Evolutionary conservation across 805 yeast species (phyloP).

Genomic region (Ogataea wickerhamii): DNA sequence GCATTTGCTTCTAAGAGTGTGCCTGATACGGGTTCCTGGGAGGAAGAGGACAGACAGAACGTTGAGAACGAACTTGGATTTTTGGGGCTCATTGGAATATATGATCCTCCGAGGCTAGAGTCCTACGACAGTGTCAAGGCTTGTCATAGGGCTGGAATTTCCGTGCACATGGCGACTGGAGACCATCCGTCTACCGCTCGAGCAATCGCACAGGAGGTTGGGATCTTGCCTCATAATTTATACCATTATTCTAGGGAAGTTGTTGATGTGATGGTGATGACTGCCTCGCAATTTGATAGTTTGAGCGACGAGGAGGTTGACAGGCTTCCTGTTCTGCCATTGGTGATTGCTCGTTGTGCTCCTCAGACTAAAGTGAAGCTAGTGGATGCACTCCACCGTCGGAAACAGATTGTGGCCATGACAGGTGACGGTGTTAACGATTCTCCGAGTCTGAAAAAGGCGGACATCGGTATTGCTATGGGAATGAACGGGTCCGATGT

Average conservation of each 20-base stretch:
- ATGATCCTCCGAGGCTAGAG: conserved; percentile 76
- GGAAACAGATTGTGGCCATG: conserved; percentile 68
- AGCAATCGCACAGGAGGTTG: conserved; percentile 80
- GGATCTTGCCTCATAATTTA: conserved; percentile 63
- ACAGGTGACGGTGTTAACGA: conserved; percentile 85
- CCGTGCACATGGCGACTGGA: conserved; percentile 80
- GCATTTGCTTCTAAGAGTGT: conserved; percentile 56
- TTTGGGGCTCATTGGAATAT: conserved; percentile 70
- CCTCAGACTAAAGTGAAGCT: conserved; percentile 79
- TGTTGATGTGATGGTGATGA: conserved; percentile 66
- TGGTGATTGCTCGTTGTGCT: conserved; percentile 80
- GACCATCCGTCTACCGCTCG: conserved; percentile 76
- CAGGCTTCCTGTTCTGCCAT: conserved; percentile 59
- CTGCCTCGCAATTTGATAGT: conserved; percentile 67
- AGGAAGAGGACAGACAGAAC: conserved; percentile 34
- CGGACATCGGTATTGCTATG: conserved; percentile 85
- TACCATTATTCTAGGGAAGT: conserved; percentile 53
- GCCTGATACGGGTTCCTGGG: conserved; percentile 28
- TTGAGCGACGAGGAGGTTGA: conserved; percentile 61
- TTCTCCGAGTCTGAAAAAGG: conserved; percentile 70
- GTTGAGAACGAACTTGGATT: conserved; percentile 56
- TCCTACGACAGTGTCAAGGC: conserved; percentile 59
- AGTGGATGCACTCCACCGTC: conserved; percentile 72
- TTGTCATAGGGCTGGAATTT: conserved; percentile 73
- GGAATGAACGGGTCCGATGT: conserved; percentile 80